A percentile compares a stretch with the other conserved stretches of the same genome.
Conservation (phyloP, 495 filamentous ascomycete species). For the Penicillium canescens region DNA sequence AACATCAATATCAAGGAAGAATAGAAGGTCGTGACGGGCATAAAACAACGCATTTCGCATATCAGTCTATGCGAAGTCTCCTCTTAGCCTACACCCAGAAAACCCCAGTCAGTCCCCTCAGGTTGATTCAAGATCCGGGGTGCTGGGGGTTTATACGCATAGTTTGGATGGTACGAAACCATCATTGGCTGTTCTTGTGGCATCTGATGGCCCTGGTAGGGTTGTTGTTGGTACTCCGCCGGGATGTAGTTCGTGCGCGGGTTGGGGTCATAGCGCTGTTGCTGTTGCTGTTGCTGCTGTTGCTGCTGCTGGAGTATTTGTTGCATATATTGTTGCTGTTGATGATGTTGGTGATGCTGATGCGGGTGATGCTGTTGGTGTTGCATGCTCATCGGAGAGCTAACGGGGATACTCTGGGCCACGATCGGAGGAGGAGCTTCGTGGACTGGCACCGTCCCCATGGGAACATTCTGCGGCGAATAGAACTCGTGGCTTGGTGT, state of each 20-base stretch:
- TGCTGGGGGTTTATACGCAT: slow-evolving; percentile 38
- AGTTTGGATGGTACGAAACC: slow-evolving; percentile 38
- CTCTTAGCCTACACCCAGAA: slow-evolving; percentile 46
- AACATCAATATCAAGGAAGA: slow-evolving; percentile 2
- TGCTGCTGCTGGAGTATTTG: slow-evolving; percentile 19
- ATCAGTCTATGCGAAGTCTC: slow-evolving; percentile 18
- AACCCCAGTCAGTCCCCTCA: slow-evolving; percentile 49
- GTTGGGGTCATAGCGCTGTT: slow-evolving; percentile 39
- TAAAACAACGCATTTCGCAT: slow-evolving; percentile 19
- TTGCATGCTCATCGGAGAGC: slow-evolving; percentile 34
- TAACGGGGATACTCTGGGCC: slow-evolving; percentile 31
- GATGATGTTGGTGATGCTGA: slow-evolving; percentile 31
- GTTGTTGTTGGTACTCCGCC: slow-evolving; percentile 35
- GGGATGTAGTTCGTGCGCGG: slow-evolving; percentile 39
- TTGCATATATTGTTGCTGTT: slow-evolving; percentile 9
- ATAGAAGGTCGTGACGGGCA: slow-evolving; percentile 29
- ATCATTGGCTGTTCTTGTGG: slow-evolving; percentile 38
- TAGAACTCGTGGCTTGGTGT: slow-evolving; percentile 44
- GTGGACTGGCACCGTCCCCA: slow-evolving; percentile 33
- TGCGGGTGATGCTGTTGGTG: slow-evolving; percentile 25
- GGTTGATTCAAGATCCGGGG: slow-evolving; percentile 42
- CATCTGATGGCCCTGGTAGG: slow-evolving; percentile 30
- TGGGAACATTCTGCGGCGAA: slow-evolving; percentile 34
- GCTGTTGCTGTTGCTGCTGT: slow-evolving; percentile 24
- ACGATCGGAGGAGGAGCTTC: slow-evolving; percentile 31